Base-by-base conservation (phyloP, 2,329 filamentous ascomycete genomes). In the Drechslerella dactyloides region DNA sequence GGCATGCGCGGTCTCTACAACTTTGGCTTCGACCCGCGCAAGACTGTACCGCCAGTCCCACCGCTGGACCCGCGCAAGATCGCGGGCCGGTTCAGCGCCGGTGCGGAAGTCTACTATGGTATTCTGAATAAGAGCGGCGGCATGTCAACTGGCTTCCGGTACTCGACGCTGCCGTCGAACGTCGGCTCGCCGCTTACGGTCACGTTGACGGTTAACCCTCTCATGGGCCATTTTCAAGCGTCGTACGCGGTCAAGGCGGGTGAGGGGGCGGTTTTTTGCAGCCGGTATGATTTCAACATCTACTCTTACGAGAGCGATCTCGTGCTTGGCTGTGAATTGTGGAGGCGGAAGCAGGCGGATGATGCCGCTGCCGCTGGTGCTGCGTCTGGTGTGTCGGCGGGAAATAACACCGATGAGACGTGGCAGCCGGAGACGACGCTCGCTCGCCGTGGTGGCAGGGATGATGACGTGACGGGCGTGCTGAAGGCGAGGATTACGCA, bases 221-320 rank as follows among this genome's bases (percentile, higher is more conserved):
- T 99, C 54, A 97, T 97, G 86, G 94, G 94, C 17, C 96, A 91
- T 78, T 84, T 99, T 69, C 93, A 90, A 65, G 91, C 92, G 37
- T 96, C 88, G 15, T 99, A 99, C 79, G 90, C 94, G 0, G 90
- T 97, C 53, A 89, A 91, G 77, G 93, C 93, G 1, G 91, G 91
- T 1, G 86, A 86, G 35, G 87, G 91, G 76, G 86, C 96, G 75
- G 90, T 91, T 10, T 85, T 99, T 55, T 94, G 92, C 74, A 96
- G 92, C 21, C 87, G 90, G 55, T 93, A 97, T 81, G 92, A 96
- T 78, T 99, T 99, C 81, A 99, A 99, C 77, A 90, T 97, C 55
- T 97, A 97, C 81, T 96, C 91, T 78, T 99, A 97, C 82, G 94
- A 99, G 82, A 96, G 91, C 78, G 90, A 94, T 68, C 89, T 96